Evolutionary conservation across 768 basidiomycete species (phyloP).

Genomic region (Pisolithus tinctorius): DNA sequence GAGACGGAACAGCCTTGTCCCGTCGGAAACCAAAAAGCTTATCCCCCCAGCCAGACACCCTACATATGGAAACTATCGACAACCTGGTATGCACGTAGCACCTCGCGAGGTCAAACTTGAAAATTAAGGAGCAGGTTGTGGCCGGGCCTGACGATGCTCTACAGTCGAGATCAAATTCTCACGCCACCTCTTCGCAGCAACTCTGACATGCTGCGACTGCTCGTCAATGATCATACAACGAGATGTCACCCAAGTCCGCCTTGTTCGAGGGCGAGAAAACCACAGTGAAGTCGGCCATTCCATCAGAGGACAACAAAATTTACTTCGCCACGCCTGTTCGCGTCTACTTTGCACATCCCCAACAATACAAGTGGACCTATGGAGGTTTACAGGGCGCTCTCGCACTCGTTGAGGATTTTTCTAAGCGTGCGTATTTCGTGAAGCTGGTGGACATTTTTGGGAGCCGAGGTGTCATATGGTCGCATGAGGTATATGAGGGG

Average conservation of each 20-base stretch:
- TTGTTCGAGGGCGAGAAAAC: conserved; percentile 71
- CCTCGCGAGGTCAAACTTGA: too few species aligned
- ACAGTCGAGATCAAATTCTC: too few species aligned
- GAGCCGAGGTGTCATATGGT: conserved; percentile 86
- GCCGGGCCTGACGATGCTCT: too few species aligned
- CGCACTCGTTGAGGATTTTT: conserved; percentile 58
- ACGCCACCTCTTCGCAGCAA: too few species aligned
- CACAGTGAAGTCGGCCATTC: conserved; percentile 61
- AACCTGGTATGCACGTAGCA: too few species aligned
- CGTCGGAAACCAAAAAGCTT: too few species aligned
- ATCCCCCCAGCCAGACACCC: too few species aligned
- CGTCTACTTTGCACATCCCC: conserved; percentile 85
- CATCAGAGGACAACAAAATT: conserved; percentile 62
- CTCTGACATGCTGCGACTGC: neutral
- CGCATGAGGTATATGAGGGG: conserved; percentile 82
- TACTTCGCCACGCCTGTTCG: conserved; percentile 74
- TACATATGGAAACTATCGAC: too few species aligned
- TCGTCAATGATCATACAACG: neutral
- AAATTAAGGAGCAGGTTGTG: too few species aligned
- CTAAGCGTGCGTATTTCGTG: conserved; percentile 52
- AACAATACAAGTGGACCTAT: conserved; percentile 76
- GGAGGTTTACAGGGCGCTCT: conserved; percentile 84
- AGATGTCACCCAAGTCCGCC: conserved; percentile 70
- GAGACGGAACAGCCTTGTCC: too few species aligned
- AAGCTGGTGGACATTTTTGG: conserved; percentile 81